Conservation (phyloP, 192 early-diverging fungal genomes). For the Mortierella hygrophila region DNA sequence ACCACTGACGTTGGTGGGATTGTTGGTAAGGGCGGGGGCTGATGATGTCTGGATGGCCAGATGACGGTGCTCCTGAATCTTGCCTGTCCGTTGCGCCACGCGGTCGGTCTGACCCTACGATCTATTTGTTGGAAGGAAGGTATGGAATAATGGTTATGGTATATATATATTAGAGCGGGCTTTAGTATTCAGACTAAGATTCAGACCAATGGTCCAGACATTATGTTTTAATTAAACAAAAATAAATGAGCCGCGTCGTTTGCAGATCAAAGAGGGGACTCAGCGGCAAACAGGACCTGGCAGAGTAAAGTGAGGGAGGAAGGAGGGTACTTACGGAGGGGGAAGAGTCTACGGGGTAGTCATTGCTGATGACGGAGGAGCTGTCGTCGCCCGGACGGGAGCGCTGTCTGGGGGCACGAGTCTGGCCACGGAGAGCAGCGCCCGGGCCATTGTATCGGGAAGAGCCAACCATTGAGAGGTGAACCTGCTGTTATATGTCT, state of each 20-base stretch:
- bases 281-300: not conserved
- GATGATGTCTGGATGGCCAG: constrained; percentile 4
- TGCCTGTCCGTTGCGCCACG: not conserved
- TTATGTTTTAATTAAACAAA: not conserved
- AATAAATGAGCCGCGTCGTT: not conserved
- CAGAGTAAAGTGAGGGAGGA: not conserved
- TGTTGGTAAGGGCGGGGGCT: constrained; percentile 22
- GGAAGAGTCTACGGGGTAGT: not conserved
- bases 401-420: constrained; percentile 36
- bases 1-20: constrained; percentile 50
- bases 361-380: not conserved
- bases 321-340: constrained; percentile 1
- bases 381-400: constrained; percentile 18
- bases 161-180: not conserved
- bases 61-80: not conserved
- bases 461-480: constrained; percentile 1
- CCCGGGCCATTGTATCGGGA: constrained; percentile 53
- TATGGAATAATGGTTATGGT: not conserved
- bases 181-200: constrained; percentile 1
- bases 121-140: not conserved
- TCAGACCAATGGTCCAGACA: not conserved
- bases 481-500: not conserved
- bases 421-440: constrained; percentile 47
- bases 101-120: constrained; percentile 5
- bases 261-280: not conserved